Evolutionary conservation across 306 rosid genomes (phyloP), one percentile per base, ranked within the genome.

Genomic region (Lotus japonicus): DNA sequence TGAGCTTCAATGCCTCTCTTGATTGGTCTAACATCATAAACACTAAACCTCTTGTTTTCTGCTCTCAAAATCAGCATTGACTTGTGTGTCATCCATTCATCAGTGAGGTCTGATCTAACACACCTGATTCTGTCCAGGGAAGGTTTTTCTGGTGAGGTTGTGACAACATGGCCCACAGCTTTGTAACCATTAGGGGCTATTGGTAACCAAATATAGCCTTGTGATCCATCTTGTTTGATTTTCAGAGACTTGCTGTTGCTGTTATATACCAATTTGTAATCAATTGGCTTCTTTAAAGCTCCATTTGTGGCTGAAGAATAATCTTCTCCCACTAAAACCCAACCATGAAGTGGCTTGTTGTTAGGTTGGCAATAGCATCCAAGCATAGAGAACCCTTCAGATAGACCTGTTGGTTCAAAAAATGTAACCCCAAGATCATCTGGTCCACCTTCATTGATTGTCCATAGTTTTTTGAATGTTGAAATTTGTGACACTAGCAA

Each of bases 121-220:
- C 97, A 91, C 54, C 81, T 70, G 68, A 85, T 71, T 73, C 54
- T 84, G 23, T 87, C 87, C 2, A 75, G 74, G 5, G 91, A 56
- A 10, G 94, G 97, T 70, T 87, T 91, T 7, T 79, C 78, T 28
- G 79, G 73, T 3, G 89, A 67, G 53, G 50, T 66, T n/a, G 96
- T 88, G 78, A 91, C 79, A 11, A 88, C 76, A 19, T 80, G 64
- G 31, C 97, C 96, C 0, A 85, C 21, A 26, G 92, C 77, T 72
- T 83, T 79, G 42, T 91, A 91, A 7, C 91, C 94, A 26, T 74
- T 71, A 0, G 87, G 87, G 12, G 97, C 82, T 5, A 75, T 80
- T 21, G 97, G 97, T 61, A 83, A 36, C 97, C 96, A 91, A 41
- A 91, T 38, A 42, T 84, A 85, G 6, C 87, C 87, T 42, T 71